phyloP scores from a whole-genome alignment of 2,329 filamentous ascomycete species.

The Cadophora malorum region DNA sequence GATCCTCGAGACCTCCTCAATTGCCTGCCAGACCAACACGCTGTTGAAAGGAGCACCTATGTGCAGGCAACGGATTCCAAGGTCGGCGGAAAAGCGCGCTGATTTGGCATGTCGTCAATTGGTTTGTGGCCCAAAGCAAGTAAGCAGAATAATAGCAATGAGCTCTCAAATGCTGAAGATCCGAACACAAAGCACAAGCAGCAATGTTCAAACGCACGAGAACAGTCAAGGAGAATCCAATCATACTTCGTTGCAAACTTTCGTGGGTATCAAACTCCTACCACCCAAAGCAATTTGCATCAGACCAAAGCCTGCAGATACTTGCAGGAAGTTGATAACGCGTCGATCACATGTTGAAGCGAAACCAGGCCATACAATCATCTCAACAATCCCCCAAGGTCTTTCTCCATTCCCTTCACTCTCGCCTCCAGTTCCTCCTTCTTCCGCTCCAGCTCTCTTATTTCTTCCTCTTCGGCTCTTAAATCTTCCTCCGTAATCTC shows the following conservation, averaged over 20 bases:
- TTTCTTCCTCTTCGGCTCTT: slow-evolving; percentile 70
- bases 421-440: slow-evolving; percentile 67
- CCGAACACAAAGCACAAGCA: not conserved
- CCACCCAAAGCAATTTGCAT: not conserved
- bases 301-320: not conserved
- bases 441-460: slow-evolving; percentile 66
- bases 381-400: slow-evolving; percentile 63
- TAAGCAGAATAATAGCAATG: not conserved
- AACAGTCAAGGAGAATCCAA: not conserved
- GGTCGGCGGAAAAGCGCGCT: no score
- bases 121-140: not conserved
- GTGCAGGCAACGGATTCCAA: no score
- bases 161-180: not conserved
- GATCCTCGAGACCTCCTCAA: no score
- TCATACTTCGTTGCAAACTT: not conserved
- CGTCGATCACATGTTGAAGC: not conserved
- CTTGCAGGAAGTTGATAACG: not conserved
- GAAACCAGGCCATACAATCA: slow-evolving; percentile 29
- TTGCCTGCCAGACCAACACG: no score
- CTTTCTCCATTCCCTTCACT: slow-evolving; percentile 71
- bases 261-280: slow-evolving; percentile 15
- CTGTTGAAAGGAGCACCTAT: no score
- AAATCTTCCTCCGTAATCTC: slow-evolving; percentile 72
- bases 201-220: not conserved
- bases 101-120: not conserved